Percentiles rank a stretch among this genome's conserved stretches.
phyloP scores from a whole-genome alignment of 2,329 filamentous ascomycete species.

The Boeremia lycopersici region DNA sequence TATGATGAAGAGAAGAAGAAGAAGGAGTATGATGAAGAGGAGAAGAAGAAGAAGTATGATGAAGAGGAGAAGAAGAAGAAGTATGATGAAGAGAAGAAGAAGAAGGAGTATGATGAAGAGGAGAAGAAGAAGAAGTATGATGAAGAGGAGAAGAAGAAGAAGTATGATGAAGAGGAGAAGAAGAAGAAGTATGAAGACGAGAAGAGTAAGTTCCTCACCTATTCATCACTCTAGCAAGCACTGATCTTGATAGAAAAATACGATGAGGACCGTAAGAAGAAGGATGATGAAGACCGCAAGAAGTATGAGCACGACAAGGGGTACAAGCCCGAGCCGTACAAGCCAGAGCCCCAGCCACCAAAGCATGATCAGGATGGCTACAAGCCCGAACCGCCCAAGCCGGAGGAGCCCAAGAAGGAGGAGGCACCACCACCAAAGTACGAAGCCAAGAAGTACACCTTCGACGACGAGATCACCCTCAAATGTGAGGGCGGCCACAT shows the following conservation, averaged over 20 bases:
- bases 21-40: not conserved
- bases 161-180: not conserved
- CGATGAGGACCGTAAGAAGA: not conserved
- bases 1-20: not conserved
- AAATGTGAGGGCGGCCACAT: constrained; percentile 23
- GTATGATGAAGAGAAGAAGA: not conserved
- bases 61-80: not conserved
- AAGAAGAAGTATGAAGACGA: not conserved
- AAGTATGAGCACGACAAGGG: not conserved
- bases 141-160: not conserved
- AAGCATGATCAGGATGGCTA: not conserved
- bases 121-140: not conserved
- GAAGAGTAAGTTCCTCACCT: not conserved
- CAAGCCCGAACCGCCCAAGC: not conserved
- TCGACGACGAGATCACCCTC: constrained; percentile 20
- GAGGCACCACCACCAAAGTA: constrained; percentile 1
- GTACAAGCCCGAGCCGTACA: constrained; percentile 3
- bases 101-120: not conserved
- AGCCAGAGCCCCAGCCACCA: not conserved
- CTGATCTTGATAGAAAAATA: not conserved
- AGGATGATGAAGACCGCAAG: not conserved
- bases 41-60: not conserved
- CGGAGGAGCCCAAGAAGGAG: constrained; percentile 1
- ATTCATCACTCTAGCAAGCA: not conserved
- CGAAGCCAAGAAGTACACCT: constrained; percentile 10